Evolutionary conservation across 257 asterid species (phyloP).

Genomic region (Solanum paucissectum): DNA sequence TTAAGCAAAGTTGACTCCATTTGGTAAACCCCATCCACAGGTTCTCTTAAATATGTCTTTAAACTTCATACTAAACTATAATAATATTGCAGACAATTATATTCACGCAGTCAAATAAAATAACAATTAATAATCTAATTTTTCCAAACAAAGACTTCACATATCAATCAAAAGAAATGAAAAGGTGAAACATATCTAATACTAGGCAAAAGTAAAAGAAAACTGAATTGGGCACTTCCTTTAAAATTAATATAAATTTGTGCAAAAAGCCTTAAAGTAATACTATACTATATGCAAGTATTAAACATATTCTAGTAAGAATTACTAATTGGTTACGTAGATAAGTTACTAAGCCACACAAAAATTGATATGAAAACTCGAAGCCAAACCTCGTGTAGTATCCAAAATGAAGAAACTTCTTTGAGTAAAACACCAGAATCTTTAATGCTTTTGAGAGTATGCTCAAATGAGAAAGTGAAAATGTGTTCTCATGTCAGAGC

Average conservation of each 20-base stretch:
- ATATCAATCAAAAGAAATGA: neutral
- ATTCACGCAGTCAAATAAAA: neutral
- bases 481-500: neutral
- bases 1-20: neutral
- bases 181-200: neutral
- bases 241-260: neutral
- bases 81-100: neutral
- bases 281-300: neutral
- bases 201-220: neutral
- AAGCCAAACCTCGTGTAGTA: neutral
- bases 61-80: neutral
- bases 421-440: too few species aligned
- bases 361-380: neutral
- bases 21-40: neutral
- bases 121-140: neutral
- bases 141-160: neutral
- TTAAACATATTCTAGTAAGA: neutral
- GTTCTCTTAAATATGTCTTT: neutral
- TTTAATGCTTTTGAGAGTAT: too few species aligned
- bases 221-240: neutral
- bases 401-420: neutral
- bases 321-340: too few species aligned
- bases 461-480: too few species aligned
- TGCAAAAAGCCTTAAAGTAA: neutral
- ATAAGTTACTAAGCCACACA: neutral